phyloP scores from a whole-genome alignment of 106 monocot genomes.

The Triglochin maritima region DNA sequence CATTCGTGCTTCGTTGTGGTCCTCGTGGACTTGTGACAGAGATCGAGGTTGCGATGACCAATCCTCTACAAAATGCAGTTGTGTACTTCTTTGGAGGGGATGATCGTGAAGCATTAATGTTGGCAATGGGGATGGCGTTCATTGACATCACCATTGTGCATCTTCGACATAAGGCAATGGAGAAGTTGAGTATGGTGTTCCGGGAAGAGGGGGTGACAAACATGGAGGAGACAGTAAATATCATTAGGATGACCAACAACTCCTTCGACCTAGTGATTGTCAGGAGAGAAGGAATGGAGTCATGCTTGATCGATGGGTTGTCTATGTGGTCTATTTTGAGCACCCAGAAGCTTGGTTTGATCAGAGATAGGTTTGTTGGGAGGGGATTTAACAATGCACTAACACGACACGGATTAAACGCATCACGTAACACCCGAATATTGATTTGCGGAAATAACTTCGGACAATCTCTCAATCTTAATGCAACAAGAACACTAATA shows the following conservation, averaged over 20 bases:
- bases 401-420: too few relatives aligned
- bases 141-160: conserved; percentile 40
- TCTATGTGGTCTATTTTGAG: conserved; percentile 42
- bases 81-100: conserved; percentile 70
- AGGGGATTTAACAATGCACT: too few relatives aligned
- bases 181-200: too few relatives aligned
- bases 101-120: conserved; percentile 50
- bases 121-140: conserved; percentile 32
- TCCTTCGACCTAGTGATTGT: conserved; percentile 48
- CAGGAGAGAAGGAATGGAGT: conserved; percentile 25
- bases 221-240: conserved; percentile 41
- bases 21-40: conserved; percentile 13
- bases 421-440: too few relatives aligned
- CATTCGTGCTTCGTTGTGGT: too few relatives aligned
- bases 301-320: conserved; percentile 32
- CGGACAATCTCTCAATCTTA: too few relatives aligned
- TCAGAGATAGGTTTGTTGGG: conserved; percentile 35
- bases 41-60: neutral
- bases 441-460: too few relatives aligned
- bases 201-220: conserved; percentile 40
- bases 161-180: conserved; percentile 14
- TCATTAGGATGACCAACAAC: conserved; percentile 31
- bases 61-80: conserved; percentile 16
- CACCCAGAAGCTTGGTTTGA: conserved; percentile 42
- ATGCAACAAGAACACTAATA: too few relatives aligned